phyloP scores from a whole-genome alignment of 2,329 filamentous ascomycete genomes.

The Alternaria panax region DNA sequence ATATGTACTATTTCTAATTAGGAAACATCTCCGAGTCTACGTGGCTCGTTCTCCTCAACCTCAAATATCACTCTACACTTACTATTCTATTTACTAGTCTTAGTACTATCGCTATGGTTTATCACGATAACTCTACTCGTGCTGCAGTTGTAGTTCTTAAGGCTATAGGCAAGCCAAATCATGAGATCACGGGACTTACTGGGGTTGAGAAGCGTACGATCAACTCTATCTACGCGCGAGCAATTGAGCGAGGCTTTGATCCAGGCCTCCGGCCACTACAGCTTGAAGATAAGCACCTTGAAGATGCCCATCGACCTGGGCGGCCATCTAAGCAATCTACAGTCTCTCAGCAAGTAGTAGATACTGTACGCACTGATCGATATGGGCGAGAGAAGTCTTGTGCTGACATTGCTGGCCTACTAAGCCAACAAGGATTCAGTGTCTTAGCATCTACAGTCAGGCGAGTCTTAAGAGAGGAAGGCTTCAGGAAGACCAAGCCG shows the following conservation, averaged over 20 bases:
- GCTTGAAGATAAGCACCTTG: no score
- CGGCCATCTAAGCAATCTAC: slow-evolving; percentile 7
- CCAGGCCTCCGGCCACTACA: no score
- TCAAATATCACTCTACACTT: background rate
- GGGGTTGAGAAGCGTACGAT: background rate
- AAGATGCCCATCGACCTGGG: background rate
- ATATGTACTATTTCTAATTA: background rate
- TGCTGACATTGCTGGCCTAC: slow-evolving; percentile 6
- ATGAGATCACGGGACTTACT: background rate
- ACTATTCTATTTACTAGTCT: background rate
- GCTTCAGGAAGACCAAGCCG: slow-evolving; percentile 6
- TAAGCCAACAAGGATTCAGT: slow-evolving; percentile 8
- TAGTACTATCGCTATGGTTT: no score
- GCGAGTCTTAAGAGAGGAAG: background rate
- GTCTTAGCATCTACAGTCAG: background rate
- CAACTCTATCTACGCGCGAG: background rate
- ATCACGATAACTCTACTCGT: background rate
- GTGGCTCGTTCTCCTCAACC: background rate
- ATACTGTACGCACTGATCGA: background rate
- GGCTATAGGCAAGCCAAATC: background rate
- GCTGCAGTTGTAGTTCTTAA: background rate
- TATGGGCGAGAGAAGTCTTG: slow-evolving; percentile 13
- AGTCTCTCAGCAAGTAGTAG: no score
- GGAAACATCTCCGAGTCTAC: background rate
- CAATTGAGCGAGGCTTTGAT: background rate